Base-by-base conservation (phyloP, 495 filamentous ascomycete species). In the Xylaria longipes region DNA sequence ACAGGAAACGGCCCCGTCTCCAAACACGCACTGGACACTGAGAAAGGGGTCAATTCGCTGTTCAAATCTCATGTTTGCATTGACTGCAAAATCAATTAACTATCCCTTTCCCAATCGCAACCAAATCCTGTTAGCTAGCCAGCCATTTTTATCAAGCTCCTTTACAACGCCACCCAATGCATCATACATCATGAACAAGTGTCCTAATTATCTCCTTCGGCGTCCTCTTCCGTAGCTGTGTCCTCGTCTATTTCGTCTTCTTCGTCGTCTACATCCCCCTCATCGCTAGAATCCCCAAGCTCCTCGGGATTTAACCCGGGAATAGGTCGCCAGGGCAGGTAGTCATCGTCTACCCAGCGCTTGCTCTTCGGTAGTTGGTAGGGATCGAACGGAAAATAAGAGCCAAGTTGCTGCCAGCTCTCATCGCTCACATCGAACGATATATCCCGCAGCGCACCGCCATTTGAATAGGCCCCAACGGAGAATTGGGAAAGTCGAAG, bases 321-420 rank as follows among this genome's bases (percentile, higher is more conserved):
- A 22, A 97, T 89, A 11, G 88, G 87, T 56, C 88, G 88, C 95
- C 95, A 99, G 69, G 91, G 84, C 27, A 94, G 85, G 75, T 98
- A 99, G 73, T 95, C 94, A 5, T 87, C 86, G 61, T 93, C 88
- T 61, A 99, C 76, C 96, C 97, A 98, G 46, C 89, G 85, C 78
- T 91, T 92, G 74, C 94, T 97, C 62, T 88, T 84, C 0, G 94
- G 95, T 15, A 98, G 85, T 72, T 93, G 90, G 81, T 97, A 98
- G 3, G 96, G 96, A 77, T 99, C 96, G 76, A 99, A 99, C 1
- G 97, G 96, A 79, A 98, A 98, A 80, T 95, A 97, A 0, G 93
- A 92, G 71, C 98, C 95, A 2, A 98, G 86, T 78, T 95, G 88
- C 61, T 89, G 86, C 80, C 89, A 90, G 48, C 90, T 91, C 68